Conservation (phyloP, 768 basidiomycete species). For the Phanerochaete carnosa region DNA sequence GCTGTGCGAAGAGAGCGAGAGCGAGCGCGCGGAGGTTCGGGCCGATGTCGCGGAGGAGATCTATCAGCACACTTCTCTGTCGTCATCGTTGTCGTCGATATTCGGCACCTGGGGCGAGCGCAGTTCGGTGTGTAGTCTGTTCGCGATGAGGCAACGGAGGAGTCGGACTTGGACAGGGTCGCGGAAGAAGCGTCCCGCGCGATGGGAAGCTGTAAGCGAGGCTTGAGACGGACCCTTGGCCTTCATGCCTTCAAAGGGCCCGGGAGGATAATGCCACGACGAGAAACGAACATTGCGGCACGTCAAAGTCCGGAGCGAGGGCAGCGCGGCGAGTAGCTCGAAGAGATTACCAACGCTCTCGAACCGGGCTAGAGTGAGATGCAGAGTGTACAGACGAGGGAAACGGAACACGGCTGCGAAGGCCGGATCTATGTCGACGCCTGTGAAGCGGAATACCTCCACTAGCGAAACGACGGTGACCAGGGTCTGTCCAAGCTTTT, state of each 20-base stretch:
- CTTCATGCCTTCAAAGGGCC: background rate
- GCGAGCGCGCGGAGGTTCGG: conserved; percentile 14
- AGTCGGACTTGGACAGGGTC: background rate
- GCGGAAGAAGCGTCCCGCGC: background rate
- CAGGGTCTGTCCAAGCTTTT: background rate
- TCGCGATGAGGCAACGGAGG: background rate
- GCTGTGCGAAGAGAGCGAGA: conserved; percentile 3
- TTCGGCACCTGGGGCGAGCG: background rate
- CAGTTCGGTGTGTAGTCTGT: background rate
- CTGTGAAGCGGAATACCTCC: background rate
- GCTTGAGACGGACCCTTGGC: background rate
- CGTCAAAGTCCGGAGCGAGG: background rate
- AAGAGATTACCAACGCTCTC: background rate
- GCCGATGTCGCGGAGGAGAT: conserved; percentile 6
- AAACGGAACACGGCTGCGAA: background rate
- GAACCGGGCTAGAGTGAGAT: background rate
- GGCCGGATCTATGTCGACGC: background rate
- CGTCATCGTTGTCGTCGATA: background rate
- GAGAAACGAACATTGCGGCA: background rate
- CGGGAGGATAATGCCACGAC: background rate
- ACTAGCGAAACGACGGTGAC: background rate
- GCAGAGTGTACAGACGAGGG: background rate
- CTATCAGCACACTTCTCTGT: background rate
- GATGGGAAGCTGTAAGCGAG: background rate
- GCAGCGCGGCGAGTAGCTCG: background rate